Evolutionary conservation across 176 grass and related monocot species (phyloP).

Genomic region (Aegilops umbellulata): DNA sequence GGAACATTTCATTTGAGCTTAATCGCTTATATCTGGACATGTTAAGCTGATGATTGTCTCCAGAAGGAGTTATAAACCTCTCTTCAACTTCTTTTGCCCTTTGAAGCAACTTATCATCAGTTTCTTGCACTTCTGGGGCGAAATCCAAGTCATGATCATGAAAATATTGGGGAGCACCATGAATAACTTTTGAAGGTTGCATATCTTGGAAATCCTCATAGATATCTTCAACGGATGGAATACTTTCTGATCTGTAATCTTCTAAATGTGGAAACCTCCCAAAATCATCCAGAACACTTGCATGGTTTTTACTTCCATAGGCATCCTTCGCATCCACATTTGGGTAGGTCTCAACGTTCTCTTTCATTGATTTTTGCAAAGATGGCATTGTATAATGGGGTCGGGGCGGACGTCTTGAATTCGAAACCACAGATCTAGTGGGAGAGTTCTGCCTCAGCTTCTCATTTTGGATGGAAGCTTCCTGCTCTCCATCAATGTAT

Average conservation of each 20-base stretch:
- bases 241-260: constrained; percentile 52
- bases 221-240: constrained; percentile 71
- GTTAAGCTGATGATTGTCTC: constrained; percentile 49
- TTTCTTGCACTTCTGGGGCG: constrained; percentile 35
- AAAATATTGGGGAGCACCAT: background rate
- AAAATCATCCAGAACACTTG: constrained; percentile 21
- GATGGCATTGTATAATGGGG: constrained; percentile 41
- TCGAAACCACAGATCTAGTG: constrained; percentile 36
- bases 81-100: constrained; percentile 64
- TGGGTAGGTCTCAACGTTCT: constrained; percentile 20
- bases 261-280: constrained; percentile 24
- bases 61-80: constrained; percentile 37
- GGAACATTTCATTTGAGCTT: constrained; percentile 39
- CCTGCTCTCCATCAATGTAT: constrained; percentile 62
- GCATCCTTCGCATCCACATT: constrained; percentile 29
- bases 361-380: constrained; percentile 37
- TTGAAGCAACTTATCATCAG: constrained; percentile 53
- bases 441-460: constrained; percentile 23
- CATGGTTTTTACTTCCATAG: constrained; percentile 18
- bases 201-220: constrained; percentile 62
- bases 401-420: constrained; percentile 61
- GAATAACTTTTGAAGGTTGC: constrained; percentile 21
- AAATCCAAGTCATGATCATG: constrained; percentile 19
- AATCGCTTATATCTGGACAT: constrained; percentile 33
- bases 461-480: constrained; percentile 30